phyloP scores from a whole-genome alignment of 1,284 basidiomycete species.

The Lignosus rhinocerotis region DNA sequence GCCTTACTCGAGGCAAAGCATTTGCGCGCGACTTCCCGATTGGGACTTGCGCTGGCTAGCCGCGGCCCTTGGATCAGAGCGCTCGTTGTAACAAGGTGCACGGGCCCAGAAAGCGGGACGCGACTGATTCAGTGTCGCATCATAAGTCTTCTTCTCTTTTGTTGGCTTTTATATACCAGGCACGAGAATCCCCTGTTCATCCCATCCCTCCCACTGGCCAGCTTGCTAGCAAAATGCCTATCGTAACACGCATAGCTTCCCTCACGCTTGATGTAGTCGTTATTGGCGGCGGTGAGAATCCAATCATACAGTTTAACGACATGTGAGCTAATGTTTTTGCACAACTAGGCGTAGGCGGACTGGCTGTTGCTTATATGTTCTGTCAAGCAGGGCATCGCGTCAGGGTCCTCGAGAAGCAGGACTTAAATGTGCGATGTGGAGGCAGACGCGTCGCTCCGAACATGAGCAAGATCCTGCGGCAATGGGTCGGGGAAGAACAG shows the following conservation, averaged over 20 bases:
- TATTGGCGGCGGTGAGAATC: neutral
- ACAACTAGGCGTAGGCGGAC: slow-evolving; percentile 39
- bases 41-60: no score
- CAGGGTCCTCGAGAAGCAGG: slow-evolving; percentile 47
- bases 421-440: slow-evolving; percentile 35
- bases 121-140: neutral
- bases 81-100: no score
- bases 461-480: slow-evolving; percentile 48
- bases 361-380: slow-evolving; percentile 40
- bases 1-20: no score
- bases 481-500: slow-evolving; percentile 53
- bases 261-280: neutral
- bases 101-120: no score
- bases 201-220: no score
- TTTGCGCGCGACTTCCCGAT: no score
- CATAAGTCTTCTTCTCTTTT: no score
- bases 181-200: no score
- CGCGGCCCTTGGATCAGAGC: no score
- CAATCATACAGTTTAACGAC: neutral
- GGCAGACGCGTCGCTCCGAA: slow-evolving; percentile 54
- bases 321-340: no score
- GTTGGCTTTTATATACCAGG: no score
- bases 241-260: neutral
- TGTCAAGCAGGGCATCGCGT: slow-evolving; percentile 48
- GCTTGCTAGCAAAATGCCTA: neutral